Percentiles rank a stretch among this genome's conserved stretches.
Conservation (phyloP, 164 flowering plant genomes). For the Tetracentron sinense region DNA sequence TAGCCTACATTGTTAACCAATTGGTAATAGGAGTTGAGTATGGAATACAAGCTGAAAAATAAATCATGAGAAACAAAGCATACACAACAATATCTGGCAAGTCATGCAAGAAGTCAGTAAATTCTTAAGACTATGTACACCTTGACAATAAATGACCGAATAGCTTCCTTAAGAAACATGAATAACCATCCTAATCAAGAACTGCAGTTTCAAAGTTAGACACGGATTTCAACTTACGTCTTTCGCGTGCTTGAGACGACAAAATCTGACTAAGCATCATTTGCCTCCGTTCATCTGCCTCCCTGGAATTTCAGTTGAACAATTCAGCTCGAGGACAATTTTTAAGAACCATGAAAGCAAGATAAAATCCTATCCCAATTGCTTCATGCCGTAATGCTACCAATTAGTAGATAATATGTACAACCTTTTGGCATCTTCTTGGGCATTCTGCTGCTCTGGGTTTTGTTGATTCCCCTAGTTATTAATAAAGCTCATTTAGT, state of each 20-base stretch:
- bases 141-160: no score
- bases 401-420: conserved; percentile 4
- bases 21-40: no score
- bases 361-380: not conserved
- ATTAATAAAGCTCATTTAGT: conserved; percentile 4
- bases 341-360: not conserved
- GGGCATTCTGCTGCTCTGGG: conserved; percentile 77
- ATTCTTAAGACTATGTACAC: no score
- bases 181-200: not conserved
- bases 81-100: no score
- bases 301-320: conserved; percentile 43
- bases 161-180: no score
- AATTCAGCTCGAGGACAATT: conserved; percentile 8
- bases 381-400: not conserved
- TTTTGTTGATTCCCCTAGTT: conserved; percentile 67
- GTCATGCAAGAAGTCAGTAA: no score
- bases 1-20: no score
- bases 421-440: conserved; percentile 92
- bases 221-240: conserved; percentile 51
- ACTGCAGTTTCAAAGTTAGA: not conserved
- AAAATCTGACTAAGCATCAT: conserved; percentile 79
- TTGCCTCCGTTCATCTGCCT: no score
- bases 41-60: no score
- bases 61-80: no score
- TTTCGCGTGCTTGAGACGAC: conserved; percentile 89